These are phyloP conservation scores for Trypanosoma cruzi DNA, from an alignment of 208 protist species.

Conservation along the genomic window DNA sequence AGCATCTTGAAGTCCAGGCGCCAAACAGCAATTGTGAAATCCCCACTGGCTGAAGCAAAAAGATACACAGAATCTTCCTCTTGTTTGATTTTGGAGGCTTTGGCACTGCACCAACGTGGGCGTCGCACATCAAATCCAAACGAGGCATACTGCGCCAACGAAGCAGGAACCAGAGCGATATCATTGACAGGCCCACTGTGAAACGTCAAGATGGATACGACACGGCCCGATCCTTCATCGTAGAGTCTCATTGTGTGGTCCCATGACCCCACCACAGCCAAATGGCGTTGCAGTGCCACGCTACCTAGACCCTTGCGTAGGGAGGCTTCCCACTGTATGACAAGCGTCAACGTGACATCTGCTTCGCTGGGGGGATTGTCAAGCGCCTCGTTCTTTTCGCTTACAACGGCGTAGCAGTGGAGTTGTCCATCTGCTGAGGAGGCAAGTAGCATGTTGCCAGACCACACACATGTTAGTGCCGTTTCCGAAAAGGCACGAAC, in stretches of 20 bases:
- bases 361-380: background rate
- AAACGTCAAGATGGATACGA: conserved; percentile 63
- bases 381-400: background rate
- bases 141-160: conserved; percentile 29
- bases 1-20: conserved; percentile 65
- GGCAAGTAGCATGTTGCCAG: conserved; percentile 35
- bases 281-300: conserved; percentile 43
- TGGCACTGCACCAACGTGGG: conserved; percentile 36
- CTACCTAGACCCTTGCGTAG: conserved; percentile 71
- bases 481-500: conserved; percentile 76
- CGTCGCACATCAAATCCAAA: conserved; percentile 75
- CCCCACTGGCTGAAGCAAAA: conserved; percentile 69
- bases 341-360: conserved; percentile 26
- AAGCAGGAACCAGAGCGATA: conserved; percentile 33
- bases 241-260: conserved; percentile 77
- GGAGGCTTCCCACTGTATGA: conserved; percentile 44
- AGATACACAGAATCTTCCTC: conserved; percentile 49
- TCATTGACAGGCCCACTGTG: conserved; percentile 64
- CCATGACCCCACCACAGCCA: conserved; percentile 70
- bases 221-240: conserved; percentile 39
- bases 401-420: conserved; percentile 54
- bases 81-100: background rate
- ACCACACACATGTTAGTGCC: conserved; percentile 63
- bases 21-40: conserved; percentile 71
- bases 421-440: conserved; percentile 71